Percentiles rank a stretch among this genome's conserved stretches.
Conservation (phyloP, 1,139 yeast species). For the Candida sp. region DNA sequence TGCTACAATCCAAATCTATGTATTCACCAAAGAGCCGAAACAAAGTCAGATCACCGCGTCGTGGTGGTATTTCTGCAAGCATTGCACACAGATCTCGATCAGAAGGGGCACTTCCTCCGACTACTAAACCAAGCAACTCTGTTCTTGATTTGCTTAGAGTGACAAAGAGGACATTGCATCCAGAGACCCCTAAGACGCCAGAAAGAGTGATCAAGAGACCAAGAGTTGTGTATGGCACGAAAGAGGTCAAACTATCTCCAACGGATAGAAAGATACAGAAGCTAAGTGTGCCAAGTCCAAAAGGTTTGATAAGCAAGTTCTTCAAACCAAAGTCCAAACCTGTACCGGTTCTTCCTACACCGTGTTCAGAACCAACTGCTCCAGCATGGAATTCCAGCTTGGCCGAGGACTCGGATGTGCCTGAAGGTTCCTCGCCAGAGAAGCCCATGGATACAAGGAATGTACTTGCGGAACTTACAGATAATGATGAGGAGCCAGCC, state of each 20-base stretch:
- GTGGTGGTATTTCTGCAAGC: background rate
- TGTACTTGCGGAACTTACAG: slow-evolving; percentile 26
- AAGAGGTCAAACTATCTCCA: slow-evolving; percentile 13
- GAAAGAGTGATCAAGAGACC: slow-evolving; percentile 9
- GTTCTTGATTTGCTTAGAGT: slow-evolving; percentile 13
- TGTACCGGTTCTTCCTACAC: background rate
- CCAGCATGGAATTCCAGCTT: slow-evolving; percentile 22
- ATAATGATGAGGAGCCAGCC: slow-evolving; percentile 17
- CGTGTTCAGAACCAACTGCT: background rate
- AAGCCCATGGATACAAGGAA: slow-evolving; percentile 14
- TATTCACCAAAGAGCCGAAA: slow-evolving; percentile 5
- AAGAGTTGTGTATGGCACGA: background rate
- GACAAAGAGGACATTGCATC: slow-evolving; percentile 1
- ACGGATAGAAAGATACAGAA: slow-evolving; percentile 14
- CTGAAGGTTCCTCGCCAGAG: slow-evolving; percentile 27
- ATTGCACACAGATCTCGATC: slow-evolving; percentile 10
- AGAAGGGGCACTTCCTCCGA: slow-evolving; percentile 5
- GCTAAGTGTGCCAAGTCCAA: slow-evolving; percentile 7
- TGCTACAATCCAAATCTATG: slow-evolving; percentile 30
- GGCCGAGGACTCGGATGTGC: slow-evolving; percentile 39
- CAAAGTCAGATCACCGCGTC: background rate
- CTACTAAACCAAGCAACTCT: slow-evolving; percentile 5
- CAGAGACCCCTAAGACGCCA: slow-evolving; percentile 5
- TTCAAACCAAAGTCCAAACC: slow-evolving; percentile 10
- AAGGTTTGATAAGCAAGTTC: slow-evolving; percentile 14